Evolutionary conservation across 441 rosid genomes (phyloP).

Genomic region (Euphorbia schlechtendalii): DNA sequence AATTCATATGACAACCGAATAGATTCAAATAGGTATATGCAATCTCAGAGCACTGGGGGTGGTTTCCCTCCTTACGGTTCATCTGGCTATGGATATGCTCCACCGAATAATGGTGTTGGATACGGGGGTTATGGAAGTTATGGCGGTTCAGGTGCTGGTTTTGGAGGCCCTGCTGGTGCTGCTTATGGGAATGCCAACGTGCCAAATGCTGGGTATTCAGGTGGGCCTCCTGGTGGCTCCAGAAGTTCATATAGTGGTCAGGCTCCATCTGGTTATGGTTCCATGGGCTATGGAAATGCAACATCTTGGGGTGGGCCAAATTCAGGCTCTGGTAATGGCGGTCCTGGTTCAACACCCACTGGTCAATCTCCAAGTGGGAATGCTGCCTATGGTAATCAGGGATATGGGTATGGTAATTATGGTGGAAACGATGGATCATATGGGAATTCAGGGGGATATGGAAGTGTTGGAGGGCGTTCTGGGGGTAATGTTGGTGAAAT

Average conservation of each 20-base stretch:
- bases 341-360: constrained; percentile 49
- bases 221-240: constrained; percentile 49
- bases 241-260: constrained; percentile 83
- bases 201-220: constrained; percentile 62
- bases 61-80: constrained; percentile 76
- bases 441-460: constrained; percentile 60
- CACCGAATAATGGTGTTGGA: constrained; percentile 66
- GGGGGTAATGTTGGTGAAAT: constrained; percentile 44
- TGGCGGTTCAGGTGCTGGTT: constrained; percentile 54
- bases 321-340: constrained; percentile 50
- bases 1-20: constrained; percentile 66
- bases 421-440: constrained; percentile 64
- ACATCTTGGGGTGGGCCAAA: constrained; percentile 59
- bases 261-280: constrained; percentile 73
- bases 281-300: constrained; percentile 77
- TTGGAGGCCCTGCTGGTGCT: constrained; percentile 63
- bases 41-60: constrained; percentile 57
- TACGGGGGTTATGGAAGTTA: constrained; percentile 73
- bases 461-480: constrained; percentile 65
- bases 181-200: constrained; percentile 66
- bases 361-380: constrained; percentile 71
- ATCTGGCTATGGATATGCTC: constrained; percentile 76
- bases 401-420: constrained; percentile 75
- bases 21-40: constrained; percentile 79
- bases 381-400: constrained; percentile 67